Conservation (phyloP, 2,329 filamentous ascomycete genomes). For the Pyrenophora seminiperda region DNA sequence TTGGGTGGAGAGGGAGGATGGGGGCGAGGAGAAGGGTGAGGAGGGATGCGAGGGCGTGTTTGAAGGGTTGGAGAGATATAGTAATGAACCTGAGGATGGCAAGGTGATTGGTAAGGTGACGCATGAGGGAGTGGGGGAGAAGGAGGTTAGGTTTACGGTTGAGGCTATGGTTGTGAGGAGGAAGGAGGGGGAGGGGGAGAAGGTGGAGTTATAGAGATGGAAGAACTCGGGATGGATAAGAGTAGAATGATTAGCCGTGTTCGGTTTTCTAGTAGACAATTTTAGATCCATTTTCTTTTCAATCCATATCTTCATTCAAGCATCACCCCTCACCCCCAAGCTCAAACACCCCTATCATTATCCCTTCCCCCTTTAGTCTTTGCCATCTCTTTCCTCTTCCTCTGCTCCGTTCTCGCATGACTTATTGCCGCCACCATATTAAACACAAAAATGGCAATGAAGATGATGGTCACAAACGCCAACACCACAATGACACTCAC, state of each 20-base stretch:
- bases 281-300: no score
- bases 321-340: no score
- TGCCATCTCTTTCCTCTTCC: conserved; percentile 26
- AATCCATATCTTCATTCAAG: no score
- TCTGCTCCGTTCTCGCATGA: conserved; percentile 46
- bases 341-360: background rate
- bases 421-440: conserved; percentile 46
- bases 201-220: background rate
- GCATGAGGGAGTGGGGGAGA: conserved; percentile 30
- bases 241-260: no score
- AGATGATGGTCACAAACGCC: conserved; percentile 36
- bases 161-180: conserved; percentile 37
- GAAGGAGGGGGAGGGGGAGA: conserved; percentile 28
- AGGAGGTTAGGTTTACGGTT: conserved; percentile 40
- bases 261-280: no score
- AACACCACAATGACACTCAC: conserved; percentile 38
- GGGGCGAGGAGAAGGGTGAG: conserved; percentile 34
- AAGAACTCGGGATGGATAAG: background rate
- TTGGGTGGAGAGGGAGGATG: conserved; percentile 51
- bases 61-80: conserved; percentile 41
- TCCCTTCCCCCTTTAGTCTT: conserved; percentile 3
- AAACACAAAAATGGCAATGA: conserved; percentile 38
- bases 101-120: conserved; percentile 36
- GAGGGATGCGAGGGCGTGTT: conserved; percentile 49
- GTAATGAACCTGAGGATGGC: conserved; percentile 36